Conservation (phyloP, 805 yeast genomes). For the Peterozyma toletana region DNA sequence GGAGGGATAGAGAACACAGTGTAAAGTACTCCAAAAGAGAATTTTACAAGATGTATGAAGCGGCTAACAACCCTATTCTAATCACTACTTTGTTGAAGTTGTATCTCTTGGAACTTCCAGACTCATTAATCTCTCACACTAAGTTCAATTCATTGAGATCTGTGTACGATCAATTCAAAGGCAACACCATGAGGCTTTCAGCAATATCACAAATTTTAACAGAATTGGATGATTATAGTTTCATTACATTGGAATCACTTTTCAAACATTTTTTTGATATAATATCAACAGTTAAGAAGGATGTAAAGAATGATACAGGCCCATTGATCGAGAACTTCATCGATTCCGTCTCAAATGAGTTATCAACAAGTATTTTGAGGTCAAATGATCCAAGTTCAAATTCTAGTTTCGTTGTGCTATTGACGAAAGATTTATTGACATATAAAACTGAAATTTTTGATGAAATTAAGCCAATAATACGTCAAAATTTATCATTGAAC, state of each 20-base stretch:
- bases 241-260: slow-evolving; percentile 78
- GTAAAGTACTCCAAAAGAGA: slow-evolving; percentile 23
- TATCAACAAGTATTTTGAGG: slow-evolving; percentile 54
- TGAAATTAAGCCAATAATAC: slow-evolving; percentile 35
- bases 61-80: slow-evolving; percentile 39
- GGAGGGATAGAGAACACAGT: slow-evolving; percentile 16
- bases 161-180: slow-evolving; percentile 45
- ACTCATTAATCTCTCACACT: slow-evolving; percentile 59
- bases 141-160: slow-evolving; percentile 63
- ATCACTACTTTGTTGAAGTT: slow-evolving; percentile 66
- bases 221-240: slow-evolving; percentile 56
- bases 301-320: slow-evolving; percentile 33
- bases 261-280: slow-evolving; percentile 67
- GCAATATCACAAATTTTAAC: too few species aligned
- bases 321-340: slow-evolving; percentile 29
- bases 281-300: slow-evolving; percentile 36
- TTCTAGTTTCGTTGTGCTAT: slow-evolving; percentile 51
- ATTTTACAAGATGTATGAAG: slow-evolving; percentile 23
- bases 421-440: slow-evolving; percentile 55
- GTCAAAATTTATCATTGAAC: not conserved
- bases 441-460: slow-evolving; percentile 58
- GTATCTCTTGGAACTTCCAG: slow-evolving; percentile 74
- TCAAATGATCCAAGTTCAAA: slow-evolving; percentile 38
- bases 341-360: slow-evolving; percentile 52
- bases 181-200: too few species aligned